These are phyloP conservation scores for Diaporthe citriasiana DNA, from an alignment of 2,329 filamentous ascomycete genomes.

Conservation along the genomic window DNA sequence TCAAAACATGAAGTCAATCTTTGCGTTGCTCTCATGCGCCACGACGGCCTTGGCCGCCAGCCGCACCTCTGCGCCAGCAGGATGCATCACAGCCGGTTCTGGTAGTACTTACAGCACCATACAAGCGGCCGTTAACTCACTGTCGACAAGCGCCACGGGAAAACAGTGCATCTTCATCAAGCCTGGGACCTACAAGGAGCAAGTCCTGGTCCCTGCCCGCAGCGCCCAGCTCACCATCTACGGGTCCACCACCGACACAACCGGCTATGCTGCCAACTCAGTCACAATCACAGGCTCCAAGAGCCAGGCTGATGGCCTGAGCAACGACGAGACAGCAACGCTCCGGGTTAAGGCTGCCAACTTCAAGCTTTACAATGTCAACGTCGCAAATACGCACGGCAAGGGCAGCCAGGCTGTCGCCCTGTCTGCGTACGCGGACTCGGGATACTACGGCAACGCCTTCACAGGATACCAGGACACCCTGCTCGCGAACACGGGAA, in stretches of 20 bases:
- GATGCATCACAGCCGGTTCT: conserved; percentile 63
- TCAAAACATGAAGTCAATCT: conserved; percentile 39
- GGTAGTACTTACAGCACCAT: conserved; percentile 57
- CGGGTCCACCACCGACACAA: conserved; percentile 69
- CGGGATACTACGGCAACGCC: conserved; percentile 62
- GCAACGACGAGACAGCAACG: conserved; percentile 67
- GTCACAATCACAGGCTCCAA: conserved; percentile 66
- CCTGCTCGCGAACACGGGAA: conserved; percentile 60
- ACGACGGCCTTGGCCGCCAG: conserved; percentile 49
- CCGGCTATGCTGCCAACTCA: conserved; percentile 67
- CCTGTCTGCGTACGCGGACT: conserved; percentile 58
- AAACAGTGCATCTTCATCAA: conserved; percentile 74
- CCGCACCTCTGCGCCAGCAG: conserved; percentile 58
- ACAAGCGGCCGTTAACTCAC: conserved; percentile 69
- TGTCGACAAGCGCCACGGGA: conserved; percentile 64
- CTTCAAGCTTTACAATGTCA: conserved; percentile 75
- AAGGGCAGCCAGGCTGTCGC: conserved; percentile 63
- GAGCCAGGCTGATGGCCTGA: conserved; percentile 61
- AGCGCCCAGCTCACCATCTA: conserved; percentile 63
- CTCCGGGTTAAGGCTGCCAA: conserved; percentile 61
- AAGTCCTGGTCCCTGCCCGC: conserved; percentile 66
- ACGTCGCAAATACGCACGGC: conserved; percentile 63
- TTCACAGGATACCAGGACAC: conserved; percentile 66
- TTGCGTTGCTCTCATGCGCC: conserved; percentile 28
- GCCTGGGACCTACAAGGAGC: conserved; percentile 72